Base-by-base conservation (phyloP, 176 grass and related monocot genomes). In the Triticum dicoccoides region DNA sequence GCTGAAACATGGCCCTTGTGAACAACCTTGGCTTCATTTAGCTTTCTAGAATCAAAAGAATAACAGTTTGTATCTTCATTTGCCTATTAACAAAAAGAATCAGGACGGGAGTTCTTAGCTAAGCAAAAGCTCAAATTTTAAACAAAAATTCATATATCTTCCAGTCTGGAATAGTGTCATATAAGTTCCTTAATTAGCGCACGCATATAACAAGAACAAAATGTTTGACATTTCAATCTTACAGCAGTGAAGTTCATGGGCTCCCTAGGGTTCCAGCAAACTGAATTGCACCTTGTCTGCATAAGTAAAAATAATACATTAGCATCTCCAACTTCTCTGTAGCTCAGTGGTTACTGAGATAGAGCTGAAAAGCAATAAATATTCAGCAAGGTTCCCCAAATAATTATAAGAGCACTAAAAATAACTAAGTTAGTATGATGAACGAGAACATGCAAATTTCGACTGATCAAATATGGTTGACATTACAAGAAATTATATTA, bases 41-140 rank as follows among this genome's bases (percentile, higher is more conserved):
- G 72, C 88, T 81, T 92, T 89, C 97, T 99, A 89, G 79, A 62
- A 90, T 99, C 97, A 86, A 94, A 99, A 63, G 91, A 96, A 32
- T 96, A 99, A 86, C 97, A 99, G 47, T 92, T 96, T 82, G 94
- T 96, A 82, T 99, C 97, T 91, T 99, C 97, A 79, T 99, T 99
- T 91, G 92, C 97, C 94, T 99, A 88, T 37, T 8, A 75, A 86
- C 11, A 78, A 83, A 75, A 85, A 82, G 42, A 3, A 80, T 91
- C 34, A 91, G 10, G 33, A 77, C 39, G 14, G 65, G 77, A 88
- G 32, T 78, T 86, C 76, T 47, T 47, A 82, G 49, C 52, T 89
- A 41, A 13, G 49, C 33, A 58, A 59, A 61, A 85, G 49, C 10
- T 4, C 24, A 34, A 29, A 78, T 56, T 58, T 52, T 12, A 65